These are phyloP conservation scores for Skeletonema grethae DNA, from an alignment of 108 stramenopile species.

Conservation along the genomic window DNA sequence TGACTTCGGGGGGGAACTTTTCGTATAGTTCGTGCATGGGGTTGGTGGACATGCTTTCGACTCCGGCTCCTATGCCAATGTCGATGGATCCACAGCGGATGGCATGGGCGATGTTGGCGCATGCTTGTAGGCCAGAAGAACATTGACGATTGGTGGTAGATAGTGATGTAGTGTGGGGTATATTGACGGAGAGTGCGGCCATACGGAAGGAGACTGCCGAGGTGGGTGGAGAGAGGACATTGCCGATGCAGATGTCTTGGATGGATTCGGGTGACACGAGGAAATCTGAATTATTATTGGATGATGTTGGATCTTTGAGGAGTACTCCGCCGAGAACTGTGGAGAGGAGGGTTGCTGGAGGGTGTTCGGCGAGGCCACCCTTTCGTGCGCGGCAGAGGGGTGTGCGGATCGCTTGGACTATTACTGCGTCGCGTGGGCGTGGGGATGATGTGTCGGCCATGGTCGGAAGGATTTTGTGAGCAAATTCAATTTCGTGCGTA, in stretches of 20 bases:
- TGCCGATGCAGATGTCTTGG: constrained; percentile 91
- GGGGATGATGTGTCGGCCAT: constrained; percentile 5
- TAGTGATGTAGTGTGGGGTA: constrained; percentile 76
- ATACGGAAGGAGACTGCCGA: constrained; percentile 89
- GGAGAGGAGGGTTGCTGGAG: constrained; percentile 74
- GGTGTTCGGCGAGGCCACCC: constrained; percentile 68
- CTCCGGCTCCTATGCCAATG: constrained; percentile 92
- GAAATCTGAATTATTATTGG: neutral
- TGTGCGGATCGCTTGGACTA: constrained; percentile 84
- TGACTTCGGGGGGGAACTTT: constrained; percentile 67
- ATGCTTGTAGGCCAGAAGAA: constrained; percentile 92
- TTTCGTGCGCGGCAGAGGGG: constrained; percentile 81
- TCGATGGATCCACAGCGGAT: constrained; percentile 78
- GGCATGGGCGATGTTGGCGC: constrained; percentile 85
- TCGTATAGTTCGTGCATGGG: constrained; percentile 66
- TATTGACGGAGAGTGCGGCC: constrained; percentile 88
- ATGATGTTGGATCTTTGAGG: constrained; percentile 28
- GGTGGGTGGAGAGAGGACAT: constrained; percentile 89
- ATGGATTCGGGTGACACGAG: constrained; percentile 44
- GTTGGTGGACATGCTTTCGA: constrained; percentile 88
- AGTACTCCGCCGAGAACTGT: constrained; percentile 59
- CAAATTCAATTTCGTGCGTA: too few species aligned
- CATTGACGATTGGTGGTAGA: constrained; percentile 94
- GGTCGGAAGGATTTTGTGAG: too few species aligned
- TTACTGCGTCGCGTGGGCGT: constrained; percentile 73